Conservation (phyloP, 495 filamentous ascomycete genomes). For the Talaromyces trachyspermus region DNA sequence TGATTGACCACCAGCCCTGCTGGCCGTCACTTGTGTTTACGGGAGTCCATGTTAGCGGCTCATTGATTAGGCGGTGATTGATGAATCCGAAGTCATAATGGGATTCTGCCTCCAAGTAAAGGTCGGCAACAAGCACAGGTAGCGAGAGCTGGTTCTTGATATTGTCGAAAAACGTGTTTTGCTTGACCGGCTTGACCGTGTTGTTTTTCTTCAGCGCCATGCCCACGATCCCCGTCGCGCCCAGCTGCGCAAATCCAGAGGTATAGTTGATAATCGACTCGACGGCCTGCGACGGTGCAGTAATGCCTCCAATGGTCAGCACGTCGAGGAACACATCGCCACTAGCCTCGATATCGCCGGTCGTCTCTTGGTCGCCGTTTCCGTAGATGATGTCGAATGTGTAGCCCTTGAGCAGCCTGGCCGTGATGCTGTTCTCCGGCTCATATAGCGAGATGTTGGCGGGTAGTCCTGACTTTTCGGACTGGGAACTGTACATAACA, state of each 20-base stretch:
- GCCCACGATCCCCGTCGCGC: slow-evolving; percentile 49
- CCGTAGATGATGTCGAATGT: slow-evolving; percentile 68
- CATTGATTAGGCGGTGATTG: slow-evolving; percentile 50
- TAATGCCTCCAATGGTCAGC: slow-evolving; percentile 58
- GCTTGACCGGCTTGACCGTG: slow-evolving; percentile 47
- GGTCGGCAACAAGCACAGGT: slow-evolving; percentile 59
- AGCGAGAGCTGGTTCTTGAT: slow-evolving; percentile 48
- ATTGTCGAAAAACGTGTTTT: slow-evolving; percentile 70
- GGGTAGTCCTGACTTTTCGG: background rate
- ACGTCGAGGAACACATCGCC: slow-evolving; percentile 64
- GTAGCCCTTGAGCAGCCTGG: slow-evolving; percentile 41
- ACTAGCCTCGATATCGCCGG: slow-evolving; percentile 40
- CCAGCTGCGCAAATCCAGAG: slow-evolving; percentile 36
- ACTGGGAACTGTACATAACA: slow-evolving; percentile 1
- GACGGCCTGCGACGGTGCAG: slow-evolving; percentile 58
- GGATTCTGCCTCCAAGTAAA: slow-evolving; percentile 58
- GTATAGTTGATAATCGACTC: slow-evolving; percentile 60
- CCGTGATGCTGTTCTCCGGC: slow-evolving; percentile 29
- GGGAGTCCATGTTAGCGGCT: slow-evolving; percentile 13
- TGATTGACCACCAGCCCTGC: slow-evolving; percentile 70
- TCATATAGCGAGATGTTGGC: slow-evolving; percentile 2
- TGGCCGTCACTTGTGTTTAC: slow-evolving; percentile 39
- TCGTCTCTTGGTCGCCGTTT: slow-evolving; percentile 36
- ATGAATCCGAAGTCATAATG: slow-evolving; percentile 71
- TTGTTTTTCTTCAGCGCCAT: slow-evolving; percentile 66